These are phyloP conservation scores for Candida sakaeoensis DNA, from an alignment of 805 yeast species.

Conservation along the genomic window DNA sequence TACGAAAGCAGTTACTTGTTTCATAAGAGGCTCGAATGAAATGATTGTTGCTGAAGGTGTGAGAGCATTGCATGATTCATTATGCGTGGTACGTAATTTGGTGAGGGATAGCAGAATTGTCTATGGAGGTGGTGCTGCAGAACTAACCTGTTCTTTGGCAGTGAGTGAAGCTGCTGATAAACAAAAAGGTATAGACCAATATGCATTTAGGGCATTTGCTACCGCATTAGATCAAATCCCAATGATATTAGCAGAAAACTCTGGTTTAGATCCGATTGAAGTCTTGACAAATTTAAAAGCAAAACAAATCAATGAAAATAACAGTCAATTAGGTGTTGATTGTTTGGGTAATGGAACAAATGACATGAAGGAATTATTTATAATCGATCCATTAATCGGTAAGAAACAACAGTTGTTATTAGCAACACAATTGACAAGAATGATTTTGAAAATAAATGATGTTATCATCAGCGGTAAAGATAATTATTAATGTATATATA, in stretches of 20 bases:
- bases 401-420: constrained; percentile 92
- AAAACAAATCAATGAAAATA: constrained; percentile 71
- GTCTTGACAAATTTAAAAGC: constrained; percentile 81
- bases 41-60: constrained; percentile 98
- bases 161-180: constrained; percentile 89
- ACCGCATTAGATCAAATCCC: constrained; percentile 89
- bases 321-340: constrained; percentile 82
- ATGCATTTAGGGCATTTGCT: constrained; percentile 94
- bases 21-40: constrained; percentile 92
- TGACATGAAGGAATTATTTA: constrained; percentile 92
- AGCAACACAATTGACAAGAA: constrained; percentile 96
- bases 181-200: constrained; percentile 94
- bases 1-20: constrained; percentile 85
- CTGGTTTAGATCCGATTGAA: constrained; percentile 93
- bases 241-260: constrained; percentile 93
- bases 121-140: constrained; percentile 99
- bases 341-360: constrained; percentile 84
- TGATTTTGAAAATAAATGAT: constrained; percentile 95
- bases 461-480: constrained; percentile 90
- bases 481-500: constrained; percentile 42
- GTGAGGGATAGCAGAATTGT: constrained; percentile 89
- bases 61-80: constrained; percentile 93
- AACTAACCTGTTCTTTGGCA: constrained; percentile 86
- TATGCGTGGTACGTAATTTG: constrained; percentile 95
- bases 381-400: constrained; percentile 95